Evolutionary conservation across 768 basidiomycete species (phyloP).

Genomic region (Russula virescens): DNA sequence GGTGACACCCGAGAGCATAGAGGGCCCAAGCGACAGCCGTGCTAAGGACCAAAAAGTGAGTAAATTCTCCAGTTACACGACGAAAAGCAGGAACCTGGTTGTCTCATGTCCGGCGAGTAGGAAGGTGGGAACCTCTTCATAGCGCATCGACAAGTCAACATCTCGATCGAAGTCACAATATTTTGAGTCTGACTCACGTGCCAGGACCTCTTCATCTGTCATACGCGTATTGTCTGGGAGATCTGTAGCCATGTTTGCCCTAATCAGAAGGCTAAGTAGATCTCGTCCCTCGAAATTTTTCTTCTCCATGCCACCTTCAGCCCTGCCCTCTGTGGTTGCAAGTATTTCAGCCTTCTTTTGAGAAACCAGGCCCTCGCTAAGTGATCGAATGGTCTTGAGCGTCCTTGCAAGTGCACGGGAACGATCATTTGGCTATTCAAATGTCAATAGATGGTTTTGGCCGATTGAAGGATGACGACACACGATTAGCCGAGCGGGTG

Average conservation of each 20-base stretch:
- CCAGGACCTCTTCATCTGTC: constrained; percentile 31
- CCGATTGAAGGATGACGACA: not conserved
- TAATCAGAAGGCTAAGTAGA: constrained; percentile 30
- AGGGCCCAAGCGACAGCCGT: constrained; percentile 34
- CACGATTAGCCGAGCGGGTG: constrained; percentile 40
- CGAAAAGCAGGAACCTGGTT: constrained; percentile 14
- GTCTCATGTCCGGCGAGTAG: constrained; percentile 31
- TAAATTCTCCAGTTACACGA: not conserved
- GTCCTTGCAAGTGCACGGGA: constrained; percentile 28
- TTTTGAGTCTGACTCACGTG: constrained; percentile 20
- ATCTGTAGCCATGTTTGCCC: constrained; percentile 32
- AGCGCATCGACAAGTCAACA: not conserved
- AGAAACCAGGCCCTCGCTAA: constrained; percentile 45
- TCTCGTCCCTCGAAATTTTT: constrained; percentile 26
- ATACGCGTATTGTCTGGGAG: constrained; percentile 26
- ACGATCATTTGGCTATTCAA: constrained; percentile 26
- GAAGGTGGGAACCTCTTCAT: constrained; percentile 31
- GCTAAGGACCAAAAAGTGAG: not conserved
- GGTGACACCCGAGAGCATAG: constrained; percentile 30
- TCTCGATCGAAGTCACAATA: not conserved
- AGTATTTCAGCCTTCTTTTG: constrained; percentile 43
- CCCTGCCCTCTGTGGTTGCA: not conserved
- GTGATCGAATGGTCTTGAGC: constrained; percentile 40
- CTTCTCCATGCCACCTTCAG: constrained; percentile 7
- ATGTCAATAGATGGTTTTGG: not conserved